A percentile compares a stretch with the other conserved stretches of the same genome.
phyloP scores from a whole-genome alignment of 805 yeast species.

The Zygotorulaspora sp. region DNA sequence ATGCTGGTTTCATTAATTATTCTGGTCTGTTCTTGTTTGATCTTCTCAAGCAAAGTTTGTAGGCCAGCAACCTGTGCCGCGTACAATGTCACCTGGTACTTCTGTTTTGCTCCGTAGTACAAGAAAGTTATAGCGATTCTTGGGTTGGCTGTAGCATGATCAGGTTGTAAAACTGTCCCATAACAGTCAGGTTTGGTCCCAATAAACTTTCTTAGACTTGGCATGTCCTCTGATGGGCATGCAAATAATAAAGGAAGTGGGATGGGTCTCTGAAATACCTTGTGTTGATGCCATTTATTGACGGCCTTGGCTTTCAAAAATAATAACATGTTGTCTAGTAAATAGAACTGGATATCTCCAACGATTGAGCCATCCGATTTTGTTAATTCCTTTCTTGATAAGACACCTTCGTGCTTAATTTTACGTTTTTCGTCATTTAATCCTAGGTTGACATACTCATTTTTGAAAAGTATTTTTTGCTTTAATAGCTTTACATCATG shows the following conservation, averaged over 20 bases:
- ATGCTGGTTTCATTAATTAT: constrained; percentile 71
- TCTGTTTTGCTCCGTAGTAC: constrained; percentile 37
- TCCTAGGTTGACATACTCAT: constrained; percentile 82
- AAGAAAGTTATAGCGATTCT: constrained; percentile 34
- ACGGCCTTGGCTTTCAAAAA: constrained; percentile 82
- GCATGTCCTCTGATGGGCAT: constrained; percentile 74
- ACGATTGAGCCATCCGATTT: constrained; percentile 26
- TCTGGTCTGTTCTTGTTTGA: constrained; percentile 72
- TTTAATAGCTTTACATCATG: constrained; percentile 82
- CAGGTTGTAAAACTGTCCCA: constrained; percentile 29
- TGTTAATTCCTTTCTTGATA: constrained; percentile 33
- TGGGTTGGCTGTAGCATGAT: constrained; percentile 23
- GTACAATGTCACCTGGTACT: constrained; percentile 41
- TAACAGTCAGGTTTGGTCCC: constrained; percentile 32
- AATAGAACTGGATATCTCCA: constrained; percentile 78
- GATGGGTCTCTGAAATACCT: constrained; percentile 85
- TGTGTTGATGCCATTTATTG: constrained; percentile 84
- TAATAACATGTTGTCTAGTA: constrained; percentile 82
- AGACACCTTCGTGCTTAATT: constrained; percentile 43
- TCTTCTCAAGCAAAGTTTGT: constrained; percentile 72
- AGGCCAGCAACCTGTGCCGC: constrained; percentile 53
- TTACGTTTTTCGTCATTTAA: constrained; percentile 76
- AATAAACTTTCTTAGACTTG: constrained; percentile 48
- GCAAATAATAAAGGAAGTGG: constrained; percentile 72
- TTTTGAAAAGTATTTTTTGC: constrained; percentile 76